phyloP scores from a whole-genome alignment of 208 protist species.

The Trypanosomatidae sp. region DNA sequence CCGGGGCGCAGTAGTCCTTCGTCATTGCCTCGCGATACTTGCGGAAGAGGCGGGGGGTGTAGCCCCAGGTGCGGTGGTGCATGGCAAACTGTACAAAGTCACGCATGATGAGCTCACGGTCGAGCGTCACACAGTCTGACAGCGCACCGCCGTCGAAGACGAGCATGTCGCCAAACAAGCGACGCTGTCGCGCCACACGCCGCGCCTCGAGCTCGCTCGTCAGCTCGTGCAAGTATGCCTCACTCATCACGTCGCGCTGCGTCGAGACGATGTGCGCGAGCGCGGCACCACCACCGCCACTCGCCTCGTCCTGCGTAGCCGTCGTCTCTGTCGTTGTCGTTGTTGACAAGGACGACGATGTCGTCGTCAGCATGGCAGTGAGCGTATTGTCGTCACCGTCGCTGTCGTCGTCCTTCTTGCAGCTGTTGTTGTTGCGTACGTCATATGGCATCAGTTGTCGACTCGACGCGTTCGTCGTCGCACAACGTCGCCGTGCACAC shows the following conservation, averaged over 20 bases:
- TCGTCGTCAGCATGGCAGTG: too few relatives aligned
- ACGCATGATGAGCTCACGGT: slow-evolving; percentile 56
- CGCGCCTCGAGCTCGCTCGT: slow-evolving; percentile 33
- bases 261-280: slow-evolving; percentile 39
- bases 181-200: slow-evolving; percentile 45
- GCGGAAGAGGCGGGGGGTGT: slow-evolving; percentile 77
- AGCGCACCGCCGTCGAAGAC: slow-evolving; percentile 79
- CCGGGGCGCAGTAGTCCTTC: slow-evolving; percentile 75
- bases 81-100: slow-evolving; percentile 83
- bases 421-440: too few relatives aligned
- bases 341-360: too few relatives aligned
- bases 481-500: too few relatives aligned
- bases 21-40: slow-evolving; percentile 82
- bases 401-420: too few relatives aligned
- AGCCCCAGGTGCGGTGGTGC: slow-evolving; percentile 80
- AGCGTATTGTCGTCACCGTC: too few relatives aligned
- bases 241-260: slow-evolving; percentile 23
- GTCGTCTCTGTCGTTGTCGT: too few relatives aligned
- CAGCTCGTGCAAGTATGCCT: slow-evolving; percentile 24
- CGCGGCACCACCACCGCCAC: slow-evolving; percentile 5
- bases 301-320: too few relatives aligned
- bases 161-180: slow-evolving; percentile 68
- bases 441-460: too few relatives aligned
- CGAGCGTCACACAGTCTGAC: slow-evolving; percentile 49
- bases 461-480: too few relatives aligned